phyloP scores from a whole-genome alignment of 192 early-diverging fungal species.

The Dispira simplex region DNA sequence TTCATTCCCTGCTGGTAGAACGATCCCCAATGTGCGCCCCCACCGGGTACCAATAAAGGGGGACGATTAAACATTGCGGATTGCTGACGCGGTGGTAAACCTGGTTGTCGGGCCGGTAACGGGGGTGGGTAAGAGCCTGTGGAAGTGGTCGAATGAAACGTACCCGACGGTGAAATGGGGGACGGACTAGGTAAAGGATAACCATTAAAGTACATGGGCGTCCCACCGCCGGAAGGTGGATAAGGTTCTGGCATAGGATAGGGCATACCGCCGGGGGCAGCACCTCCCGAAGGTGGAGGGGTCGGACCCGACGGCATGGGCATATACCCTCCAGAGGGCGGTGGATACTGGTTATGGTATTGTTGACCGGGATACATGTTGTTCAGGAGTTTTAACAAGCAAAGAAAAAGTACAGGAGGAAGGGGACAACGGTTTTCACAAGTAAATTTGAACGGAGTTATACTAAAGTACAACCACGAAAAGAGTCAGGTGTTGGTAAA shows the following conservation, averaged over 20 bases:
- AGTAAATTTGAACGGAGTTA: too few species aligned
- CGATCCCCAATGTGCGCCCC: neutral
- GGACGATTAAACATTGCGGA: neutral
- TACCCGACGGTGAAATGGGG: neutral
- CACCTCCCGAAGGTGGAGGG: neutral
- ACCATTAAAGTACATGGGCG: neutral
- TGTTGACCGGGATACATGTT: neutral
- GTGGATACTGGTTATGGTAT: neutral
- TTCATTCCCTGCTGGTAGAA: constrained; percentile 28
- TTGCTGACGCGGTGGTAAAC: neutral
- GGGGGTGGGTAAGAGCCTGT: neutral
- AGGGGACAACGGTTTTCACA: too few species aligned
- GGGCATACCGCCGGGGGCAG: neutral
- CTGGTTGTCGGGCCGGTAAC: neutral
- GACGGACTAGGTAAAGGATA: neutral
- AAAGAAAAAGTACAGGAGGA: too few species aligned
- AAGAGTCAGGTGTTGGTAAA: too few species aligned
- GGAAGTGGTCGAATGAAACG: neutral
- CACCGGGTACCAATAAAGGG: neutral
- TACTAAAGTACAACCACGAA: too few species aligned
- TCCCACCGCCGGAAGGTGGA: neutral
- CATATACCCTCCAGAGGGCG: neutral
- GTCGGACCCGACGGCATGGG: neutral
- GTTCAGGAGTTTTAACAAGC: neutral
- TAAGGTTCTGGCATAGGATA: neutral